Conservation (phyloP, 1,139 yeast species). For the Eremothecium cymbalariae region DNA sequence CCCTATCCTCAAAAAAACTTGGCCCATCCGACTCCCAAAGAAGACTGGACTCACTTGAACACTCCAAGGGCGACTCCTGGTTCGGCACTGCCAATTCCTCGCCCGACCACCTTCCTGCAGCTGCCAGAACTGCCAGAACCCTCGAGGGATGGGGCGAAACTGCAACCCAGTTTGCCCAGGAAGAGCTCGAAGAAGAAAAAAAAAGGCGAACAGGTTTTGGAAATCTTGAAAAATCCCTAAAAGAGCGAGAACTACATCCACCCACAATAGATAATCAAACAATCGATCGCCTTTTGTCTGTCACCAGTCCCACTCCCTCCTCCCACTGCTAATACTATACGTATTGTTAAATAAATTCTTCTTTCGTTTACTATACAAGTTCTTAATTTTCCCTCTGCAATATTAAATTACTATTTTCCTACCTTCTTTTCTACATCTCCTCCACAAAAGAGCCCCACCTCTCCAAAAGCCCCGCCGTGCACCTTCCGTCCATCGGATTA, state of each 20-base stretch:
- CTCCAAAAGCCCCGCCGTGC: too few relatives aligned
- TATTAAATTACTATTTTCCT: too few relatives aligned
- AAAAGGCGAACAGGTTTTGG: constrained; percentile 4
- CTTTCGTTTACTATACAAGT: too few relatives aligned
- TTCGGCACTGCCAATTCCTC: constrained; percentile 8
- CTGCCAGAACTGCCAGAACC: constrained; percentile 31
- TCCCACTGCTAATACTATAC: too few relatives aligned
- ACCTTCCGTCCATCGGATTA: too few relatives aligned
- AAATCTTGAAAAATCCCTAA: constrained; percentile 15
- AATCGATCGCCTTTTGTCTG: too few relatives aligned
- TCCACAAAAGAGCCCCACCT: too few relatives aligned
- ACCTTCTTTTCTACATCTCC: too few relatives aligned
- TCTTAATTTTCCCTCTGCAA: too few relatives aligned
- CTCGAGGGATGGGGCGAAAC: constrained; percentile 41
- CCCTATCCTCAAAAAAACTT: constrained; percentile 12
- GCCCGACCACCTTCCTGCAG: constrained; percentile 15
- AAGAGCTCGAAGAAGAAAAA: constrained; percentile 33
- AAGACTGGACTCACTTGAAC: constrained; percentile 20
- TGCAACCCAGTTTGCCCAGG: constrained; percentile 37
- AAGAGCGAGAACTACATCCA: constrained; percentile 24
- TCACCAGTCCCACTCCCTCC: too few relatives aligned
- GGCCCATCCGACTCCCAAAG: constrained; percentile 25
- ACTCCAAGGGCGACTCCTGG: constrained; percentile 25
- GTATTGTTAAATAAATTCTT: too few relatives aligned
- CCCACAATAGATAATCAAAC: too few relatives aligned